Base-by-base conservation (phyloP, 1,284 basidiomycete species). In the Marasmius sp. region DNA sequence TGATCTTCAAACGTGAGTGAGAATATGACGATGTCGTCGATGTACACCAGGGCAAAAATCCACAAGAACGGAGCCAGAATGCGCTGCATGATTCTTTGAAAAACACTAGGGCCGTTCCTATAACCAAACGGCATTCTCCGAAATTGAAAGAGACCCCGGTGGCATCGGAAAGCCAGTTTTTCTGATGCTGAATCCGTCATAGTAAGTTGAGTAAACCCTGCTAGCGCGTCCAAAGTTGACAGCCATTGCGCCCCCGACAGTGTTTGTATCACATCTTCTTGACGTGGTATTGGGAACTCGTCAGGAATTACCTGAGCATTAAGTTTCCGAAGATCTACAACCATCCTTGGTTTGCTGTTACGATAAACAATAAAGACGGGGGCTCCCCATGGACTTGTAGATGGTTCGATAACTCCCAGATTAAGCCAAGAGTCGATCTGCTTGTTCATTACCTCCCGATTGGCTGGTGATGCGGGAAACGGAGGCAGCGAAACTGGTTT, bases 81-180 rank as follows among this genome's bases (percentile, higher is more conserved):
- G 2, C 53, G 34, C 16, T 65, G 64, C 64, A 65, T 65, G 20
- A 65, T 20, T 0, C 61, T 33, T 38, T 65, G 64, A 41, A 65
- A 65, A 11, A 64, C 57, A 3, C 53, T 58, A 1, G 72, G 73
- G 0, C 72, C 70, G 49, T 72, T 73, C 14, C 67, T 51, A 6
- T 69, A 67, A 8, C 72, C 72, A 62, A 75, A 74, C 0, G 73
- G 72, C 67, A 74, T 69, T 37, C 70, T 39, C 10, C 61, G 63
- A 60, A 72, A 75, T 61, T 73, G 72, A 37, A 55, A 70, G 1
- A 74, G 59, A 11, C 72, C 73, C 49, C 65, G 51, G 54, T 73
- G 71, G 18, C 68, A 69, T 34, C 68, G 47, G 57, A 74, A 74
- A 4, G 71, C 69, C 0, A 69, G 67, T 56, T 72, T 72, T 22